Conservation (phyloP, 495 filamentous ascomycete genomes). For the Tricharina praecox region DNA sequence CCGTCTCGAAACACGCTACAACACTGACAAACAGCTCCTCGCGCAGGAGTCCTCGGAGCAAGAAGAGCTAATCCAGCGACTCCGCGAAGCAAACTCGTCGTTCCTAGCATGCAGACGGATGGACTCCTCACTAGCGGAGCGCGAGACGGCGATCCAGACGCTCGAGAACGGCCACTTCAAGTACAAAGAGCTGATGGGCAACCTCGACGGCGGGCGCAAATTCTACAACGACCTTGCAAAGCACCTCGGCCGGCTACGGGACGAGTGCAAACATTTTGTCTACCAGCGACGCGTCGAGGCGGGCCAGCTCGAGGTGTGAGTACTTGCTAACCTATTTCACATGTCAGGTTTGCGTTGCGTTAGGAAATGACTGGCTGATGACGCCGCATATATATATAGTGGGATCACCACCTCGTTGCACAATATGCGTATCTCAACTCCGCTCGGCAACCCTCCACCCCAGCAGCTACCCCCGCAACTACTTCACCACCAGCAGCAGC, state of each 20-base stretch:
- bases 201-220: slow-evolving; percentile 74
- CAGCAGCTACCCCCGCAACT: background rate
- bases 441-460: slow-evolving; percentile 1
- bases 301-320: slow-evolving; percentile 53
- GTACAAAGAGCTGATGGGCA: slow-evolving; percentile 84
- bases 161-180: slow-evolving; percentile 85
- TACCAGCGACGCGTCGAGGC: slow-evolving; percentile 68
- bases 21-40: slow-evolving; percentile 52
- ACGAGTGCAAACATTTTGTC: slow-evolving; percentile 61
- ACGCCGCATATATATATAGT: slow-evolving; percentile 23
- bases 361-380: too few species aligned
- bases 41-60: slow-evolving; percentile 60
- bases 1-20: slow-evolving; percentile 55
- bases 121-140: slow-evolving; percentile 52
- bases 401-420: slow-evolving; percentile 52
- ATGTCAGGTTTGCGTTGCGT: too few species aligned
- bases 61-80: slow-evolving; percentile 45
- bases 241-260: slow-evolving; percentile 62
- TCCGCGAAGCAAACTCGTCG: slow-evolving; percentile 57
- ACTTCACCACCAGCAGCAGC: background rate
- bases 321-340: background rate
- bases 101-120: slow-evolving; percentile 54
- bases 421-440: slow-evolving; percentile 35
- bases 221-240: slow-evolving; percentile 93
- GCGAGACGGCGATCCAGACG: slow-evolving; percentile 71